Conservation (phyloP, 2,329 filamentous ascomycete species). For the Colletotrichum orchidophilum region DNA sequence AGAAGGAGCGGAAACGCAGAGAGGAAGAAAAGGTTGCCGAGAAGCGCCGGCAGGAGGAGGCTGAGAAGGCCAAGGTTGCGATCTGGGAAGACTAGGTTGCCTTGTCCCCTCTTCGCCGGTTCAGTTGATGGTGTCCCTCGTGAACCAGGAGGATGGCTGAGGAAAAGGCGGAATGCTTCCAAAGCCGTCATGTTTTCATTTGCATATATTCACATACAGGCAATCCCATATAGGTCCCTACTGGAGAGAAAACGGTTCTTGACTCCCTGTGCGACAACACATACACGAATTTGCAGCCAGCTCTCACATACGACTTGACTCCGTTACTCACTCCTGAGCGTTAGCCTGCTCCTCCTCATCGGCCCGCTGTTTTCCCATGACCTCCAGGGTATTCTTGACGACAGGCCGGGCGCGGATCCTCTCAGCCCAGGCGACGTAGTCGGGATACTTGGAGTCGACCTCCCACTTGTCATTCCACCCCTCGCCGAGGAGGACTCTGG, state of each 20-base stretch:
- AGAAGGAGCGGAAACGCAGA: constrained; percentile 82
- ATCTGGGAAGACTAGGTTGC: constrained; percentile 79
- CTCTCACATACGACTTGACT: neutral
- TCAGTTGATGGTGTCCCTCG: neutral
- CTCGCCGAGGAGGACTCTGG: constrained; percentile 33
- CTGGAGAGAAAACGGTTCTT: too few relatives aligned
- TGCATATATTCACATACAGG: neutral
- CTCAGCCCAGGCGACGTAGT: constrained; percentile 47
- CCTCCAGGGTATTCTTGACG: constrained; percentile 38
- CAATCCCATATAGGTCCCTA: neutral
- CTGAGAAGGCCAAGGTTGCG: constrained; percentile 81
- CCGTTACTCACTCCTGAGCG: neutral
- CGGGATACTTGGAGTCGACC: constrained; percentile 45
- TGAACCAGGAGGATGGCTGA: neutral
- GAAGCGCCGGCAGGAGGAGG: constrained; percentile 67
- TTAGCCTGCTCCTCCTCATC: neutral
- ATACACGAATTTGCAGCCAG: neutral
- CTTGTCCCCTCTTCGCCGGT: neutral
- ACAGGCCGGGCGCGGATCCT: constrained; percentile 43
- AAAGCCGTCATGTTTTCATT: neutral
- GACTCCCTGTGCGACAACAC: neutral
- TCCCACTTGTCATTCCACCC: constrained; percentile 37
- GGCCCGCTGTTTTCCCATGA: neutral
- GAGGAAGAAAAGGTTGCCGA: constrained; percentile 77
- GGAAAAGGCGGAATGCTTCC: neutral